Base-by-base conservation (phyloP, 2,329 filamentous ascomycete genomes). In the Curvularia lunata region DNA sequence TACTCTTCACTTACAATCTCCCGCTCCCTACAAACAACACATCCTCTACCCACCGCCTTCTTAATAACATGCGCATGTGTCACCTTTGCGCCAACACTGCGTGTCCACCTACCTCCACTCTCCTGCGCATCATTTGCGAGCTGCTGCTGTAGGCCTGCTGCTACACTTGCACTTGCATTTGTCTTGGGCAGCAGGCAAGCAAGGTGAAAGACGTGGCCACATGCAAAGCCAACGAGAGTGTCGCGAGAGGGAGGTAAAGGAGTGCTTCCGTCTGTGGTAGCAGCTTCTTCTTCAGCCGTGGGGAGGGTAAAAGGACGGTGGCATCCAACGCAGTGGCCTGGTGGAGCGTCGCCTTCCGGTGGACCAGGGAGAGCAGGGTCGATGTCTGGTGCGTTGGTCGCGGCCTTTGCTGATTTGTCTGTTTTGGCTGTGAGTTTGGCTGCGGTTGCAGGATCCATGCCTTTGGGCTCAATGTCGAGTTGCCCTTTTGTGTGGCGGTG, bases 121-220 rank as follows among this genome's bases (percentile, higher is more conserved):
- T 84, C 78, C 3, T 81, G 79, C 3, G 79, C 73, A 62, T 77
- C 74, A 10, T 47, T 58, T 16, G 70, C 71, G 16, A 79, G 68
- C 55, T 71, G 68, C 42, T 74, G 64, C 55, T 88, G 79, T 52
- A 83, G 62, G 25, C 79, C 77, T 13, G 77, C 76, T 0, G 79
- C 75, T 1, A 77, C 71, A 34, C 70, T 77, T 21, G 75, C 73
- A 78, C 81, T 52, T 67, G 82, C 37, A 54, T 72, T 75, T 6
- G 73, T 76, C 60, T 75, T 75, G 3, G 74, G 74, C 34, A 94
- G 76, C 18, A 95, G 78, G 69, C 93, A 92, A 3, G 84, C 82
- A 1, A 93, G 81, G 68, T 96, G 91, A 73, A 91, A 95, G 25
- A 92, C 87, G 71, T 95, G 91, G 0, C 91, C 89, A 70, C 91